phyloP scores from a whole-genome alignment of 176 grass and related monocot genomes.

The Aegilops sharonensis region DNA sequence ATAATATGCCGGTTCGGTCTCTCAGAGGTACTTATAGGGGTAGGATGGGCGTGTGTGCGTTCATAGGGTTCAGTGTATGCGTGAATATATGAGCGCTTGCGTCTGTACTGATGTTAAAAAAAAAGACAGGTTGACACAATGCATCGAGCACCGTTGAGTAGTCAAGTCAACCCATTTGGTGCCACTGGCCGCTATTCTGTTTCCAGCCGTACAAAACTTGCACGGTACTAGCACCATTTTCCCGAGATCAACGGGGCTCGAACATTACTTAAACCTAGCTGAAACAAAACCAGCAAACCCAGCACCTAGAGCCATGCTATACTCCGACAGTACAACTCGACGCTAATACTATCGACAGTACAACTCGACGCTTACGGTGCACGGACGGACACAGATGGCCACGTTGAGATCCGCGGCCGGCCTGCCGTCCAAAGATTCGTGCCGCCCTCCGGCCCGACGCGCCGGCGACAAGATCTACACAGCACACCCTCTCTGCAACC shows the following conservation, averaged over 20 bases:
- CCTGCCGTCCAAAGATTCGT: constrained; percentile 34
- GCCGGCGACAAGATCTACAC: constrained; percentile 10
- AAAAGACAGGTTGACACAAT: background rate
- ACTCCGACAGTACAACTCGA: no score
- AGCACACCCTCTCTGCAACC: background rate
- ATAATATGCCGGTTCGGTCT: no score
- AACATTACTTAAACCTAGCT: background rate
- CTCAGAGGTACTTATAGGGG: no score
- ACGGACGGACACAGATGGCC: background rate
- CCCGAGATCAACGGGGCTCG: background rate
- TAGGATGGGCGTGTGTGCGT: no score
- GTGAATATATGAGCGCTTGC: no score
- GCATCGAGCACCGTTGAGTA: background rate
- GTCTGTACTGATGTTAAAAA: no score
- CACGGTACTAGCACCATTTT: background rate
- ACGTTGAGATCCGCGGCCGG: constrained; percentile 29
- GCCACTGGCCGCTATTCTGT: background rate
- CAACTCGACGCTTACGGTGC: background rate
- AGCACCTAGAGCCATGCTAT: background rate
- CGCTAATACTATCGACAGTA: background rate
- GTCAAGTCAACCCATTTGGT: background rate
- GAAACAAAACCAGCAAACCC: background rate
- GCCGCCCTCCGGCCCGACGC: constrained; percentile 15
- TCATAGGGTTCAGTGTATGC: no score
- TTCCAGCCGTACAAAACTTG: background rate